A percentile compares a stretch with the other conserved stretches of the same genome.
These are phyloP conservation scores for Cadophora malorum DNA, from an alignment of 2,329 filamentous ascomycete species.

Conservation along the genomic window DNA sequence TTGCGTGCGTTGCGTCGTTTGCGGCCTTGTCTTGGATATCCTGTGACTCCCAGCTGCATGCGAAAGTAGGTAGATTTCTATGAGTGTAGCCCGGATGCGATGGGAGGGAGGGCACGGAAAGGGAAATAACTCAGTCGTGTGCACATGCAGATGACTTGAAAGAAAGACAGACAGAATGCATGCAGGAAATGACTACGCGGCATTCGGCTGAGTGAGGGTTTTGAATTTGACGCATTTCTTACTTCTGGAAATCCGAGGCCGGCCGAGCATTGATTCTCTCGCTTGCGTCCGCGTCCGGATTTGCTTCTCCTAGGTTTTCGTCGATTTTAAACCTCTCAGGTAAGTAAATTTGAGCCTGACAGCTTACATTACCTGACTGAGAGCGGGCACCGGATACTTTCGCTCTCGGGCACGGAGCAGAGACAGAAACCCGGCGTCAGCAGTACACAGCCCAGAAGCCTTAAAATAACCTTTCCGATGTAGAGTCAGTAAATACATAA, in stretches of 20 bases:
- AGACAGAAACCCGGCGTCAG: background rate
- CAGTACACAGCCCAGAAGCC: background rate
- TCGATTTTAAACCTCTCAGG: background rate
- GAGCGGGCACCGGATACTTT: background rate
- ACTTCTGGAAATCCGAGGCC: no score
- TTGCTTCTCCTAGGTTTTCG: no score
- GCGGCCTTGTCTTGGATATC: no score
- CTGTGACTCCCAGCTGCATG: conserved; percentile 12
- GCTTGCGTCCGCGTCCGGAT: background rate
- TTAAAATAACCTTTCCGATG: conserved; percentile 3
- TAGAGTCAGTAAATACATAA: background rate
- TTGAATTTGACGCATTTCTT: background rate
- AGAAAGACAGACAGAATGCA: background rate
- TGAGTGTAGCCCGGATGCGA: background rate
- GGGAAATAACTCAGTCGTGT: background rate
- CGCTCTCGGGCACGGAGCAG: background rate
- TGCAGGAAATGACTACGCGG: background rate
- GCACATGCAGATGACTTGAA: background rate
- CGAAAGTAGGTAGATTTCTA: background rate
- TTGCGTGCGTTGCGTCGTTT: no score
- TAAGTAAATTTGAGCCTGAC: no score
- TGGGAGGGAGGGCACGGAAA: background rate
- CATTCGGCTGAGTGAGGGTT: background rate
- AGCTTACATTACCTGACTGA: no score
- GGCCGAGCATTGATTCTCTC: no score